Base-by-base conservation (phyloP, 106 monocot genomes). In the Acanthochlamys bracteata region DNA sequence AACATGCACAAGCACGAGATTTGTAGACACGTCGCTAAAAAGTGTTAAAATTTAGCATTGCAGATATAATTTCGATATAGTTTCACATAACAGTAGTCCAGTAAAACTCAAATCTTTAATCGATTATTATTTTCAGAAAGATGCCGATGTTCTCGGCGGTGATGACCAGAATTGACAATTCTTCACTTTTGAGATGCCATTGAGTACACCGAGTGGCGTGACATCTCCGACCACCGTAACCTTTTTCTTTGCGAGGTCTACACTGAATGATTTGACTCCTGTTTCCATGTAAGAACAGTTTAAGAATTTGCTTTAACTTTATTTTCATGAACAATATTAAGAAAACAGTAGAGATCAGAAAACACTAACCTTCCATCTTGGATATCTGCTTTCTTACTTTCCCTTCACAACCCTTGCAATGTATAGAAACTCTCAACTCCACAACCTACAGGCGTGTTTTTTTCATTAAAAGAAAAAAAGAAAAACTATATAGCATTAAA, bases 251-350 rank as follows among this genome's bases (percentile, higher is more conserved):
- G 61, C 59, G 15, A 82, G 73, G 51, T 86, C 82, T 66, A 86
- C 76, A 66, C 65, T 73, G 79, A 86, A 86, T 6, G 86, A 86
- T 25, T 57, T 82, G 42, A 86, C 86, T 3, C 86, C 86, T 85
- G 75, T 8, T 15, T 19, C 15, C 43, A 43, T n/a, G n/a, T n/a
- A n/a, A n/a, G n/a, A n/a, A n/a, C n/a, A n/a, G n/a, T n/a, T n/a
- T n/a, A n/a, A n/a, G n/a, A n/a, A n/a, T n/a, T n/a, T n/a, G n/a
- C n/a, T n/a, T n/a, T n/a, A n/a, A n/a, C n/a, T n/a, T n/a, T n/a
- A n/a, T n/a, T n/a, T n/a, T n/a, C n/a, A n/a, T n/a, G n/a, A n/a
- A n/a, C n/a, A n/a, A n/a, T n/a, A n/a, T n/a, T n/a, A n/a, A n/a
- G n/a, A n/a, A 12, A 49, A 49, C 49, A 49, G 33, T 33, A 33